Percentiles rank a stretch among this genome's conserved stretches.
phyloP scores from a whole-genome alignment of 2,329 filamentous ascomycete genomes.

The Ustulina deusta region DNA sequence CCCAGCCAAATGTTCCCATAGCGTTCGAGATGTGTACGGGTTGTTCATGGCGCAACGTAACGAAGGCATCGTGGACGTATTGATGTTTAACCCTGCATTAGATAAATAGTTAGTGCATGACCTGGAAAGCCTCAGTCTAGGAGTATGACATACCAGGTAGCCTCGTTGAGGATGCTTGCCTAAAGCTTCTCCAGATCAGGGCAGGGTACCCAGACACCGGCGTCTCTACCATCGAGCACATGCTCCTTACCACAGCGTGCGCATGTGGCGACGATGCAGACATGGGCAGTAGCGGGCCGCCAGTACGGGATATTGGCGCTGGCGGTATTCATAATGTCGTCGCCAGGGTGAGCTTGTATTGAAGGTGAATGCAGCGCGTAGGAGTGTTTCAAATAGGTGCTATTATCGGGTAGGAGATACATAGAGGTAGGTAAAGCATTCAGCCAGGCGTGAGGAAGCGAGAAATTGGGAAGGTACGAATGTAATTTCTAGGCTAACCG shows the following conservation, averaged over 20 bases:
- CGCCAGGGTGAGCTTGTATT: too few relatives aligned
- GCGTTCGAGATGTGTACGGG: not conserved
- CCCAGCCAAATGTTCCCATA: not conserved
- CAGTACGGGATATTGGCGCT: slow-evolving; percentile 2
- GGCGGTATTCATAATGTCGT: not conserved
- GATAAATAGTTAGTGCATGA: not conserved
- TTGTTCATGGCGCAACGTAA: not conserved
- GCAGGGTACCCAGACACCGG: not conserved
- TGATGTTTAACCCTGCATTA: not conserved
- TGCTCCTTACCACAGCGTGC: slow-evolving; percentile 1
- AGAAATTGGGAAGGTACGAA: too few relatives aligned
- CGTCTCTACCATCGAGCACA: not conserved
- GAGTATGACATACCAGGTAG: slow-evolving; percentile 3
- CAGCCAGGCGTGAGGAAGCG: too few relatives aligned
- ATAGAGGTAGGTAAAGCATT: too few relatives aligned
- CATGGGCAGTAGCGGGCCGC: slow-evolving; percentile 1
- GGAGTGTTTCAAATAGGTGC: too few relatives aligned
- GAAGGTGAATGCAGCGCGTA: too few relatives aligned
- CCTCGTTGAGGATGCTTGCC: slow-evolving; percentile 2
- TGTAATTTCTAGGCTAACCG: too few relatives aligned
- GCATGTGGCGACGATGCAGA: slow-evolving; percentile 1
- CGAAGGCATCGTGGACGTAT: not conserved
- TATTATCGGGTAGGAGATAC: too few relatives aligned
- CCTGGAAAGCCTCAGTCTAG: not conserved
- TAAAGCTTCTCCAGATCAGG: not conserved